Conservation (phyloP, 768 basidiomycete species). For the Tylopilus sp. region DNA sequence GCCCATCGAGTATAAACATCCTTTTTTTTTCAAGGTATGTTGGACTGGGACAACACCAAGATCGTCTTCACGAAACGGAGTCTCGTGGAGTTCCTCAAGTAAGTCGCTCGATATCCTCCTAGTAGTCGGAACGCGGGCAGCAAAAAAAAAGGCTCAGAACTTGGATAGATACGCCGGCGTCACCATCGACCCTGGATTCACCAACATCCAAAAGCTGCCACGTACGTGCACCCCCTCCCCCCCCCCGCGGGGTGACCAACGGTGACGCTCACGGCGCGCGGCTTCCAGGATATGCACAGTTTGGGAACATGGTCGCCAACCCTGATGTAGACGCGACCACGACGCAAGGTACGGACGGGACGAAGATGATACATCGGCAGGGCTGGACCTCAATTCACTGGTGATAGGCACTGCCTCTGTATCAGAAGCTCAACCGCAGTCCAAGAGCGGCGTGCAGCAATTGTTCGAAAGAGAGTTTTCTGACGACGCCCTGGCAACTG, state of each 20-base stretch:
- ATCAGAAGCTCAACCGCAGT: constrained; percentile 1
- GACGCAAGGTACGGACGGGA: constrained; percentile 9
- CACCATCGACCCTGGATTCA: constrained; percentile 74
- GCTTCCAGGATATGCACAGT: constrained; percentile 62
- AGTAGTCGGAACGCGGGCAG: constrained; percentile 7
- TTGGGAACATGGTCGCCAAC: constrained; percentile 47
- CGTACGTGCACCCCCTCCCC: constrained; percentile 42
- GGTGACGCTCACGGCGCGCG: neutral
- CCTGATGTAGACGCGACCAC: constrained; percentile 27
- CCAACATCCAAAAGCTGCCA: constrained; percentile 72
- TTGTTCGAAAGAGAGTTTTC: constrained; percentile 38
- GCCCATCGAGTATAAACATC: neutral
- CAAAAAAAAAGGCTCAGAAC: constrained; percentile 23
- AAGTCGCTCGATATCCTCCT: constrained; percentile 17
- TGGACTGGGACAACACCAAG: constrained; percentile 75
- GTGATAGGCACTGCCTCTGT: constrained; percentile 11
- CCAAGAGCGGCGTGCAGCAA: neutral
- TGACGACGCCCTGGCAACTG: constrained; percentile 57
- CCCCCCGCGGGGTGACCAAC: no score
- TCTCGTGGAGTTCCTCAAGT: constrained; percentile 78
- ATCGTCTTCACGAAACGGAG: constrained; percentile 80
- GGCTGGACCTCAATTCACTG: neutral
- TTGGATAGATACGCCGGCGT: constrained; percentile 61
- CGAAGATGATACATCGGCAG: neutral
- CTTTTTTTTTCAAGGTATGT: constrained; percentile 51